phyloP scores from a whole-genome alignment of 1,284 basidiomycete species.

The Boletus calvinii region DNA sequence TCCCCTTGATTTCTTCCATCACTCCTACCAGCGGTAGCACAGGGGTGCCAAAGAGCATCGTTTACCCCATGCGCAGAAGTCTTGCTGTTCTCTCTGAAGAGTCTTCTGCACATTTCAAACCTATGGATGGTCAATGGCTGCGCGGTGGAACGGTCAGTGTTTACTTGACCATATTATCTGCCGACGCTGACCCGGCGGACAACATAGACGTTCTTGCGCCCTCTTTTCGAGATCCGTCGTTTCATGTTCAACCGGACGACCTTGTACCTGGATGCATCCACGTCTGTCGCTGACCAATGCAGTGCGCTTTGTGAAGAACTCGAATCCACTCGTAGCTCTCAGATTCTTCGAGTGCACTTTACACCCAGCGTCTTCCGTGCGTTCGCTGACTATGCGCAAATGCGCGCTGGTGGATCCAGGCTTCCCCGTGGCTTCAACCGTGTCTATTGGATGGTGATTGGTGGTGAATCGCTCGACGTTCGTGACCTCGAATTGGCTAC shows the following conservation, averaged over 20 bases:
- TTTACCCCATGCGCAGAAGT: slow-evolving; percentile 31
- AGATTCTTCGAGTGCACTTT: slow-evolving; percentile 29
- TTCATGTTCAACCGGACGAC: slow-evolving; percentile 35
- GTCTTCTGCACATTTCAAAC: slow-evolving; percentile 25
- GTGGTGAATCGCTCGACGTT: slow-evolving; percentile 25
- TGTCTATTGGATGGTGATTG: slow-evolving; percentile 33
- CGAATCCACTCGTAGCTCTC: slow-evolving; percentile 23
- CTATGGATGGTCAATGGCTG: slow-evolving; percentile 31
- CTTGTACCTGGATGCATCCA: slow-evolving; percentile 28
- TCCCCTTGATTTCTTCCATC: slow-evolving; percentile 29
- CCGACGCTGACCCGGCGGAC: not conserved
- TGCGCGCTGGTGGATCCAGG: slow-evolving; percentile 18
- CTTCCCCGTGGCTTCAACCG: slow-evolving; percentile 29
- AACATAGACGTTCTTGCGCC: slow-evolving; percentile 29
- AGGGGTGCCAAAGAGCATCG: slow-evolving; percentile 33
- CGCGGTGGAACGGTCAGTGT: slow-evolving; percentile 29
- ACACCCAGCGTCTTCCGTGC: slow-evolving; percentile 31
- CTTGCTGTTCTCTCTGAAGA: slow-evolving; percentile 28
- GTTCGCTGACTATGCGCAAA: slow-evolving; percentile 26
- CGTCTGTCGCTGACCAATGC: slow-evolving; percentile 29
- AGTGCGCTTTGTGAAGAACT: slow-evolving; percentile 27
- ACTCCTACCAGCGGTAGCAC: slow-evolving; percentile 33
- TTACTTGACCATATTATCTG: not conserved
- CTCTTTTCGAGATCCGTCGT: slow-evolving; percentile 32
- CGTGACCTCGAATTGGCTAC: slow-evolving; percentile 28